Evolutionary conservation across 495 filamentous ascomycete species (phyloP).

Genomic region (Aspergillus biplanus): DNA sequence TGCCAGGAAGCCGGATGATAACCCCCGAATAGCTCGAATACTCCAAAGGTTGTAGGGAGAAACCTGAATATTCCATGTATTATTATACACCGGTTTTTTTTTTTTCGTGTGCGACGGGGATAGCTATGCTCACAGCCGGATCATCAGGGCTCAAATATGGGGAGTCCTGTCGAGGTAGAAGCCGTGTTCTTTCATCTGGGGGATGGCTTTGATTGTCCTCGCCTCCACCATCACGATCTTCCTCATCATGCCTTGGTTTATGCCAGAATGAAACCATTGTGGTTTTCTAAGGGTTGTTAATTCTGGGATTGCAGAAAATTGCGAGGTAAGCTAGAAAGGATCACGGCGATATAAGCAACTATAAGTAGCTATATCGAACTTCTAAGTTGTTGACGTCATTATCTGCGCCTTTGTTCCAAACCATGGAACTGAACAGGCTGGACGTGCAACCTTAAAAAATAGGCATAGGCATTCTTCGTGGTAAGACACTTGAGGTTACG

Average conservation of each 20-base stretch:
- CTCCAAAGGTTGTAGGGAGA: constrained; percentile 95
- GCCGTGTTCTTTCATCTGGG: constrained; percentile 73
- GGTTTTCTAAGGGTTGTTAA: neutral
- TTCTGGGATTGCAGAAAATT: neutral
- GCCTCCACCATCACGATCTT: constrained; percentile 26
- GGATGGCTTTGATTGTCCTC: constrained; percentile 17
- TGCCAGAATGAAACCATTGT: constrained; percentile 55
- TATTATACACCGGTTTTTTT: no score
- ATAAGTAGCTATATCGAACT: neutral
- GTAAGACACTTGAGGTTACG: neutral
- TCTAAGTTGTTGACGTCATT: constrained; percentile 18
- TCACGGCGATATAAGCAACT: neutral
- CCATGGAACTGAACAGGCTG: constrained; percentile 3
- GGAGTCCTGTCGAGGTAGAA: constrained; percentile 64
- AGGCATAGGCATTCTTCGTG: neutral
- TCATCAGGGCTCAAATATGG: constrained; percentile 89
- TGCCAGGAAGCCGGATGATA: constrained; percentile 72
- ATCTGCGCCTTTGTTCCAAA: constrained; percentile 6
- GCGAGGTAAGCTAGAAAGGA: neutral
- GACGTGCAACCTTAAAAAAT: constrained; percentile 2
- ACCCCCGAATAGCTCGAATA: constrained; percentile 73
- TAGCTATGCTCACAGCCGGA: constrained; percentile 68
- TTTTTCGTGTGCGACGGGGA: neutral
- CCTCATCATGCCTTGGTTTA: constrained; percentile 13
- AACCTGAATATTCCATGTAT: constrained; percentile 55